A percentile compares a stretch with the other conserved stretches of the same genome.
Evolutionary conservation across 148 eudicot genomes (phyloP).

Genomic region (Hydrangea macrophylla): DNA sequence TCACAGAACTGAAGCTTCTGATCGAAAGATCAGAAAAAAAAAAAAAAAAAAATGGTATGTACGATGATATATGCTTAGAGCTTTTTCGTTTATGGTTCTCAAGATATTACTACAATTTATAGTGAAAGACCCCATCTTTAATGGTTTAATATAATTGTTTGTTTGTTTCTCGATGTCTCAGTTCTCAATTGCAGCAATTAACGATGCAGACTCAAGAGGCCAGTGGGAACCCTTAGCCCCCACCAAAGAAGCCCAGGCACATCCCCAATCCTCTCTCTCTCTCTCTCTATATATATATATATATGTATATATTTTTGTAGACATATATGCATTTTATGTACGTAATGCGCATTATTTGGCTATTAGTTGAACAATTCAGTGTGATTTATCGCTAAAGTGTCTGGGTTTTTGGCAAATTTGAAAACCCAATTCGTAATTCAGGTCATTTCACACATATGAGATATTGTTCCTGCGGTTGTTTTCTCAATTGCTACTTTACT

Average conservation of each 20-base stretch:
- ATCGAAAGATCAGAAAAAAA: not conserved
- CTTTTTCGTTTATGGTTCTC: not conserved
- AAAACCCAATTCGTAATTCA: not conserved
- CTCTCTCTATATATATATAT: not conserved
- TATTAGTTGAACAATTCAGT: not conserved
- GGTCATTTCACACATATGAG: no score
- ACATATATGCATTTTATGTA: not conserved
- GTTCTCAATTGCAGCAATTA: slow-evolving; percentile 93
- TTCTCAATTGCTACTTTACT: not conserved
- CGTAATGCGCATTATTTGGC: not conserved
- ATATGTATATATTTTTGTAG: not conserved
- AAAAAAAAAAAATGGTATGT: not conserved
- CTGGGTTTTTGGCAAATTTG: no score
- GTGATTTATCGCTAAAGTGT: not conserved
- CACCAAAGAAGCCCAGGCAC: slow-evolving; percentile 96
- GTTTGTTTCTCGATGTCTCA: slow-evolving; percentile 21
- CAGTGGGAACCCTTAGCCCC: slow-evolving; percentile 95
- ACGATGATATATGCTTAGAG: not conserved
- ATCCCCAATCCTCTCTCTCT: not conserved
- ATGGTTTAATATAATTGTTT: slow-evolving; percentile 2
- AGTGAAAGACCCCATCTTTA: no score
- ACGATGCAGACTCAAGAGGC: slow-evolving; percentile 67
- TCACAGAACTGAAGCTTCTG: no score
- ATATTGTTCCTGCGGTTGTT: not conserved
- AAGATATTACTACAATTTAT: not conserved